phyloP scores from a whole-genome alignment of 2,329 filamentous ascomycete species.

The Talaromyces verruculosus region DNA sequence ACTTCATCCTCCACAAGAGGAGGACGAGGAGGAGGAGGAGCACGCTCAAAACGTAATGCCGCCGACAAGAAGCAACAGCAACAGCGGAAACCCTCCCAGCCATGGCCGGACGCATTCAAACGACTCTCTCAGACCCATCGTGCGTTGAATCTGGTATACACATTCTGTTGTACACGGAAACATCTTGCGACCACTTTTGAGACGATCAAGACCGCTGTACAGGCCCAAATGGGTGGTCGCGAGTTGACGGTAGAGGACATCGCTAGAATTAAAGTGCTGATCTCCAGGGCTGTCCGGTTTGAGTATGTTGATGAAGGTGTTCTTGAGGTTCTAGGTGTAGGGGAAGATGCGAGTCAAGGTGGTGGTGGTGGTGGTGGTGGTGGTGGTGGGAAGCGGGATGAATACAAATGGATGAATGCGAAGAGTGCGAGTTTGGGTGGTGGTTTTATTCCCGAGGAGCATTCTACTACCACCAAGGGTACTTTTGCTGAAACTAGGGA shows the following conservation, averaged over 20 bases:
- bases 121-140: conserved; percentile 73
- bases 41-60: conserved; percentile 1
- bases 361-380: conserved; percentile 39
- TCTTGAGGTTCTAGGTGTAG: conserved; percentile 76
- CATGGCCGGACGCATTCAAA: conserved; percentile 76
- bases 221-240: conserved; percentile 70
- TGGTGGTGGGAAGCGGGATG: conserved; percentile 40
- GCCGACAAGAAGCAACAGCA: not conserved
- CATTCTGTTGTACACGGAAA: conserved; percentile 90
- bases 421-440: conserved; percentile 19
- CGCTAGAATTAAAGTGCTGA: conserved; percentile 73
- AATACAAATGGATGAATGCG: conserved; percentile 24
- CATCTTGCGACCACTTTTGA: conserved; percentile 90
- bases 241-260: conserved; percentile 74
- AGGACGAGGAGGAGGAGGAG: conserved; percentile 1
- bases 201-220: conserved; percentile 79
- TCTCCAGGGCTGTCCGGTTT: conserved; percentile 78
- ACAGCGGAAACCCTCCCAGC: conserved; percentile 40
- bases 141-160: conserved; percentile 88
- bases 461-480: not conserved
- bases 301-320: conserved; percentile 81
- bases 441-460: conserved; percentile 17
- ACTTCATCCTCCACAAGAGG: not conserved
- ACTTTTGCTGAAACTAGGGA: conserved; percentile 30
- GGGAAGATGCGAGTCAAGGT: conserved; percentile 51